phyloP scores from a whole-genome alignment of 2,329 filamentous ascomycete genomes.

The Cladosporium sp. region DNA sequence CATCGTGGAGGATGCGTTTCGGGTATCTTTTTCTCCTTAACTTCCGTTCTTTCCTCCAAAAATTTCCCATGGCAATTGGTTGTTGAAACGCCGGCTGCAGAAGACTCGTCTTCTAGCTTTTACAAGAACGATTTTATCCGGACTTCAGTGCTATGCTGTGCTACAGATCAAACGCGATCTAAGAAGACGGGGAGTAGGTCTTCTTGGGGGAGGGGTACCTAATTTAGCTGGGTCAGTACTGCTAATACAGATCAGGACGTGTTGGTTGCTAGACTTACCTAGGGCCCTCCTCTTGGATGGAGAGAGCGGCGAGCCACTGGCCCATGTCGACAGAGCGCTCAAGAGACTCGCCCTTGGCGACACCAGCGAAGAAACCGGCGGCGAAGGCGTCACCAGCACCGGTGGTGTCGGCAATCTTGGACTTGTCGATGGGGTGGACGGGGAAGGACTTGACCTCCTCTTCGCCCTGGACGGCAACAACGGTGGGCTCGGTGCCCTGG shows the following conservation, averaged over 20 bases:
- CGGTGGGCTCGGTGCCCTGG: conserved; percentile 85
- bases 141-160: conserved; percentile 9
- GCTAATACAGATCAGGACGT: conserved; percentile 28
- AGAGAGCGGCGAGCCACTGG: conserved; percentile 91
- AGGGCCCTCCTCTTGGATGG: conserved; percentile 92
- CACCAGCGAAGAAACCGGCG: conserved; percentile 84
- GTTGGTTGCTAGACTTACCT: conserved; percentile 59
- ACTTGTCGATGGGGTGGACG: conserved; percentile 72
- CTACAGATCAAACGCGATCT: not conserved
- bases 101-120: not conserved
- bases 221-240: conserved; percentile 10
- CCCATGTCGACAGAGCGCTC: conserved; percentile 81
- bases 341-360: conserved; percentile 78
- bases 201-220: conserved; percentile 37
- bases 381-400: conserved; percentile 95
- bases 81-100: conserved; percentile 29
- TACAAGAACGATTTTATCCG: not conserved
- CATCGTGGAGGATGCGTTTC: conserved; percentile 28
- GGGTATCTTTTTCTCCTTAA: conserved; percentile 25
- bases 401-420: conserved; percentile 90
- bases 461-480: conserved; percentile 66
- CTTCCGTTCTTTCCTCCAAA: conserved; percentile 3
- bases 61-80: conserved; percentile 13
- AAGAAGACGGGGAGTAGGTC: conserved; percentile 29
- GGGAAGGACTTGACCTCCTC: conserved; percentile 67